Base-by-base conservation (phyloP, 225 moss, liverwort and hornwort genomes). In the Anthoceros angustus region DNA sequence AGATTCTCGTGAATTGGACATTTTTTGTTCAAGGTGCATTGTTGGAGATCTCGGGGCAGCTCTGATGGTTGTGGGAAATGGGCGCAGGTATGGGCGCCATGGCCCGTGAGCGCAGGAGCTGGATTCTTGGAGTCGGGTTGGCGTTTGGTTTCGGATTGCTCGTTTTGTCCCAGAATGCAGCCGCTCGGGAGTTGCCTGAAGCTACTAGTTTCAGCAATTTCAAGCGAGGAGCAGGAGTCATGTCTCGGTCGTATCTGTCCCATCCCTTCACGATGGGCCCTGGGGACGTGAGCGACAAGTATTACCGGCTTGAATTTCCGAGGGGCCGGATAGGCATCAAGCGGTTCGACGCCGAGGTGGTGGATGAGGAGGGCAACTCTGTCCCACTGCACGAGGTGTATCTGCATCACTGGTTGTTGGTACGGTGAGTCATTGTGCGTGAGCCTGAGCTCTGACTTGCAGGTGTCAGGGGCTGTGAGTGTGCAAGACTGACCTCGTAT, bases 381-480 rank as follows among this genome's bases (percentile, higher is more conserved):
- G 81, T 84, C 18, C 78, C 76, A 38, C 70, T 74, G 43, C 4
- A 72, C 12, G 80, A 81, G 0, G 74, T 84, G 14, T 84, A 84
- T 55, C 63, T 84, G 3, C 84, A 84, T 24, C 84, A 84, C 61
- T 81, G 84, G 84, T 0, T 74, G 20, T 1, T 84, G 68, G 0
- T 65, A 0, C 72, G 80, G 67, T 14, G 9, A 4, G 55, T 39
- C 5, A 0, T 73, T 0, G 77, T 73, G 0, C 16, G 9, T 55
- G 75, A 55, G 23, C 43, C 10, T 5, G 49, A 39, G 66, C 42
- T 70, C 1, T 61, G 5, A 25, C 26, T 16, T 41, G 6, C n/a
- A 24, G 70, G 40, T 2, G 20, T 12, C 11, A 62, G 69, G 55
- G 3, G 74, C 7, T 43, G 43, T 15, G 71, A 50, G 67, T 61